These are phyloP conservation scores for Zygosaccharomyces rouxii DNA, from an alignment of 805 yeast genomes.

Conservation along the genomic window DNA sequence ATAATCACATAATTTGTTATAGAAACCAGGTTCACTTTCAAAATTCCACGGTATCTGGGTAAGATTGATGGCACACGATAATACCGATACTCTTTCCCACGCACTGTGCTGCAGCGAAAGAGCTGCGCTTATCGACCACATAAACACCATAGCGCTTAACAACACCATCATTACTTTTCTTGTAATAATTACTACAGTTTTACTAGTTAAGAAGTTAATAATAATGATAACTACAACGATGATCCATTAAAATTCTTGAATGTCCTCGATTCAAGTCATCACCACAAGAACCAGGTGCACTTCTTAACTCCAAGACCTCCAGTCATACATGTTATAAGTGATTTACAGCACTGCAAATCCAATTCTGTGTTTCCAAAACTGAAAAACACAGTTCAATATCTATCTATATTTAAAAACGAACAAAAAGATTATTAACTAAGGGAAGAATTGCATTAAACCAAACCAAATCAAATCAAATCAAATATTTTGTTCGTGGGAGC, in stretches of 20 bases:
- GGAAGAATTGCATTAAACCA: background rate
- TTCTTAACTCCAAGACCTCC: background rate
- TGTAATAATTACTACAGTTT: background rate
- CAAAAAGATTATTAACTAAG: too few species aligned
- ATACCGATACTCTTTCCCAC: slow-evolving; percentile 19
- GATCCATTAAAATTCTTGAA: background rate
- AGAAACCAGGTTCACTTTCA: slow-evolving; percentile 11
- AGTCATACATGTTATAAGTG: background rate
- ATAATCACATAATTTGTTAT: slow-evolving; percentile 20
- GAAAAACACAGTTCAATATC: background rate
- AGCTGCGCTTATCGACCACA: background rate
- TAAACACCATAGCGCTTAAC: background rate
- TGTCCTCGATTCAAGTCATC: background rate
- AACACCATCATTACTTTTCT: background rate
- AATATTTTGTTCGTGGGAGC: background rate
- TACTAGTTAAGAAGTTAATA: background rate
- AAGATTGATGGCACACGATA: slow-evolving; percentile 21
- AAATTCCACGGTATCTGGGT: slow-evolving; percentile 19
- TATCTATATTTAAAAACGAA: background rate
- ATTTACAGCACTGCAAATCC: background rate
- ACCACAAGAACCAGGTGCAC: slow-evolving; percentile 5
- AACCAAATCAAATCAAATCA: too few species aligned
- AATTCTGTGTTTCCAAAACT: background rate
- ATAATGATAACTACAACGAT: background rate
- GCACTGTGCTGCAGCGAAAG: slow-evolving; percentile 12